Evolutionary conservation across 352 stramenopile species (phyloP), one percentile per base, ranked within the genome.

Genomic region (Poterioochromonas sp.): DNA sequence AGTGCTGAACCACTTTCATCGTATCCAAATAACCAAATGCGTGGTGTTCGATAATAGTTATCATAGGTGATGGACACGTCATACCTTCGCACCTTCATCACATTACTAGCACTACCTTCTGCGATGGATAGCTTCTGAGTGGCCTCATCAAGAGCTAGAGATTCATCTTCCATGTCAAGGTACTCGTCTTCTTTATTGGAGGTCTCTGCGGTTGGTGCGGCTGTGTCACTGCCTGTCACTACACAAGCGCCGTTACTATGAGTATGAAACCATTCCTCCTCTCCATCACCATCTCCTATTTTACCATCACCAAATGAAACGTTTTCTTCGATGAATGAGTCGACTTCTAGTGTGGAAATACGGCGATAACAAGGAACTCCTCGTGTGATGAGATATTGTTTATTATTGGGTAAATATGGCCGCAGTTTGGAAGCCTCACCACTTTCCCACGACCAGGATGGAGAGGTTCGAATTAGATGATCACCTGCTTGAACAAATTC

Each of bases 11-110:
- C 47, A 76, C 77, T 78, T 80, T 97, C 91, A 69, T 97, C 86
- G 82, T 97, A 97, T 41, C 96, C 95, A 82, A 96, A 95, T 43
- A 99, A 91, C 90, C 91, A 99, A 74, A 99, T 92, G 60, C 95
- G 91, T n/a, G 96, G 96, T 53, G 94, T 98, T 86, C 98, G 95
- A 82, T 98, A 98, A 85, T 98, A 98, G 84, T 98, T 98, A 86
- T 99, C 96, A 86, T 99, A 99, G 47, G 93, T 98, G 80, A 99
- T 98, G 76, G 86, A 95, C 18, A 99, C 79, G 83, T 99, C 95
- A 84, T 99, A 99, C 65, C 92, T 97, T 77, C 95, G 90, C 41
- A 94, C 96, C 34, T 83, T 85, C n/a, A 90, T 34, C 53, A 12
- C 68, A 41, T 37, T 68, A 18, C 26, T 64, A 77, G 78, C 70